Base-by-base conservation (phyloP, 108 stramenopile genomes). In the Cyclotella baltica region DNA sequence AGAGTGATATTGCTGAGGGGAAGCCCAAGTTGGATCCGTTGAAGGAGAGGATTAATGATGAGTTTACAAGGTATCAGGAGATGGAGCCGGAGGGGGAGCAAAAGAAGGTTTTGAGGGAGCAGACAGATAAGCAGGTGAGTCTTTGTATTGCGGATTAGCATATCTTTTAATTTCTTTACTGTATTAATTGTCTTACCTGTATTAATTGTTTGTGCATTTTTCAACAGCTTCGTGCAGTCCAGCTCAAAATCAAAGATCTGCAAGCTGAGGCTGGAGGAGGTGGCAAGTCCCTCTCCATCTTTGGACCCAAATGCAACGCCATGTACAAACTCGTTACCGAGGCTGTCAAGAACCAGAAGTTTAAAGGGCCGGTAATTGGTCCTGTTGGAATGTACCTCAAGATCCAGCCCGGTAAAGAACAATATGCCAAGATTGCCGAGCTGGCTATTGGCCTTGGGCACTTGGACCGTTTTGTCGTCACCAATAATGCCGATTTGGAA, bases 351-450 rank as follows among this genome's bases (percentile, higher is more conserved):
- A 23, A 62, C 22, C 68, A 87, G 4, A 80, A 83, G 55, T 92
- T 93, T 61, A 82, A 65, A 36, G 95, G 90, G 2, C 85, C 83
- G 1, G 59, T 30, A 34, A 22, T 13, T 4, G 95, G 95, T 4
- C 95, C 95, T 22, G 89, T 96, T 62, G 95, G 92, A 0, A 76
- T 77, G 47, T 91, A 88, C 68, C 59, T 92, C 66, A 93, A 96
- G 71, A 77, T 96, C 55, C 84, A 77, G n/a, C 68, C 83, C 56
- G 93, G 93, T 5, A 93, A 94, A 75, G 93, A 94, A 43, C 66
- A 87, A 22, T 96, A 87, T 59, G 92, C 92, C 22, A 64, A 77
- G 33, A 38, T 93, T 25, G 94, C 91, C 0, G 94, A 95, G 68
- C 53, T 63, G 27, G 90, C 92, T 0, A 72, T 93, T 40, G 84